Base-by-base conservation (phyloP, 768 basidiomycete species). In the Pholiota conissans region DNA sequence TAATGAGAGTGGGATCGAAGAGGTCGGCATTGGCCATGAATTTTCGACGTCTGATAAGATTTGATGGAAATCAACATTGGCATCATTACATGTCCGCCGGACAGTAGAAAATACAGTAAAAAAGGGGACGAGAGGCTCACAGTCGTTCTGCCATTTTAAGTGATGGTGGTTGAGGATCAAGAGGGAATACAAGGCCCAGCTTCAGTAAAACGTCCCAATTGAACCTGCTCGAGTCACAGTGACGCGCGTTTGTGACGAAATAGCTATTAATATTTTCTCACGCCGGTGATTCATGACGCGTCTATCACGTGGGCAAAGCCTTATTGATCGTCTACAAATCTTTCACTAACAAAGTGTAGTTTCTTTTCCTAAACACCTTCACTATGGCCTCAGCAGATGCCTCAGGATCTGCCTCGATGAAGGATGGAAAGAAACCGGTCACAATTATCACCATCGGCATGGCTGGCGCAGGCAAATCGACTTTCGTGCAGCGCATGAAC, bases 381-480 rank as follows among this genome's bases (percentile, higher is more conserved):
- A 29, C 53, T 27, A 54, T 22, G 39, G 53, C 53, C 45, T 34
- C 50, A 30, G 30, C 56, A 28, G 58, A 48, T 48, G 39, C 59
- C 1, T 55, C 61, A 29, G 54, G 57, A 6, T 61, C 62, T 10
- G 13, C 52, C 10, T n/a, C 51, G 8, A 32, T 29, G 11, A 52
- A 53, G 34, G 75, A 75, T 49, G 55, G 48, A 58, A 77, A 85
- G 65, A 85, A 91, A 66, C 92, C 94, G 0, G 80, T 87, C 6
- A 86, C 90, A 4, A 91, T 97, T 52, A 87, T 97, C 62, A 88
- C 91, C 39, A 95, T 97, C 60, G 95, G 95, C 20, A 96, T 96
- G 93, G 95, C 95, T 0, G 95, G 95, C 4, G 93, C 93, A 3
- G 96, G 96, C 59, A 98, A 98, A 77, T 98, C 97, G 5, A 98